Evolutionary conservation across 2,329 filamentous ascomycete species (phyloP).

Genomic region (Albophoma yamanashiensis): DNA sequence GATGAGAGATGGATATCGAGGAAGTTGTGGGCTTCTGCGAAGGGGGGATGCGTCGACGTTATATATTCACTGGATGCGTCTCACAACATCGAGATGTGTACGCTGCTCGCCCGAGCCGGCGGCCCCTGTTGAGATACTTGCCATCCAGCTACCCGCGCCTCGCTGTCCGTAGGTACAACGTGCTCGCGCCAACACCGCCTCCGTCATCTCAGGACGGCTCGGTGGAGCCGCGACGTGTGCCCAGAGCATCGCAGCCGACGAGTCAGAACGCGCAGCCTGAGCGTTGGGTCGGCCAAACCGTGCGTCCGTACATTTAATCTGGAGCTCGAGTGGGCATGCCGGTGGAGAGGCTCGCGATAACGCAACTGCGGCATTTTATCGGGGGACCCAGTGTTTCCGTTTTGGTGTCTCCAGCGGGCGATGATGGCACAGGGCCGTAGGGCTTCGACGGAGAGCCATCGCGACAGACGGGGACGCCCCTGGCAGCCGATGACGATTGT

Average conservation of each 20-base stretch:
- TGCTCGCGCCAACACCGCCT: constrained; percentile 11
- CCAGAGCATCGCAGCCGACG: background rate
- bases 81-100: background rate
- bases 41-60: constrained; percentile 4
- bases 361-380: constrained; percentile 19
- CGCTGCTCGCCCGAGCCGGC: background rate
- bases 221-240: constrained; percentile 7
- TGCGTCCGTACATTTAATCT: constrained; percentile 3
- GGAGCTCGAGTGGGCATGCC: constrained; percentile 7
- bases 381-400: constrained; percentile 13
- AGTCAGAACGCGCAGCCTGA: constrained; percentile 2
- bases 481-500: constrained; percentile 4
- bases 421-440: background rate
- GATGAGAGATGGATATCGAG: background rate
- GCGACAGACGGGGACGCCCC: constrained; percentile 3
- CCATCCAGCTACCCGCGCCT: background rate
- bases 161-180: background rate
- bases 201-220: constrained; percentile 8
- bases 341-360: constrained; percentile 15
- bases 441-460: background rate
- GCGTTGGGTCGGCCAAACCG: constrained; percentile 3
- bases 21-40: constrained; percentile 2
- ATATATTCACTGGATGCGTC: constrained; percentile 6
- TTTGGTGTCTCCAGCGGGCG: constrained; percentile 13
- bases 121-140: background rate